These are phyloP conservation scores for Pythium grandisporangium DNA, from an alignment of 352 stramenopile species.

Conservation along the genomic window DNA sequence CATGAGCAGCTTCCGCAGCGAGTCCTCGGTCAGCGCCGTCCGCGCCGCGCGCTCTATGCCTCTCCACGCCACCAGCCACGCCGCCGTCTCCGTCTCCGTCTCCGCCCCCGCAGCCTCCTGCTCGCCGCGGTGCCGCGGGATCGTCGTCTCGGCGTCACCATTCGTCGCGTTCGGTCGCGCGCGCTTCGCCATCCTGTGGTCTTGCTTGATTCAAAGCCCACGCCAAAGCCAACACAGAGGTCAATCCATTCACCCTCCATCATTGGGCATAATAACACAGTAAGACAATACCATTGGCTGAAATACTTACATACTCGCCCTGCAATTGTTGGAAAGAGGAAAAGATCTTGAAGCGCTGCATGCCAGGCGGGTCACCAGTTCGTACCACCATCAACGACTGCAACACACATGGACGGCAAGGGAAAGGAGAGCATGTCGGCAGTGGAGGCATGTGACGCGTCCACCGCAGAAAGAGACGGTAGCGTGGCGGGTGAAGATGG, in stretches of 20 bases:
- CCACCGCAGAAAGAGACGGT: not conserved
- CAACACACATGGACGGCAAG: no score
- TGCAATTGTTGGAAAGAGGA: not conserved
- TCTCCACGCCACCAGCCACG: no score
- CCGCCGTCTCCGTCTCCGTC: no score
- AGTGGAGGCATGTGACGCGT: not conserved
- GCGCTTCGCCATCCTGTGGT: not conserved
- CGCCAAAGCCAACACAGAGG: no score
- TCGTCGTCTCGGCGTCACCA: no score
- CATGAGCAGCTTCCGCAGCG: conserved; percentile 9
- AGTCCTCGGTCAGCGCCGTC: not conserved
- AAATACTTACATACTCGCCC: not conserved
- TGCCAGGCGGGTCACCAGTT: no score
- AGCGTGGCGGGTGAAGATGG: not conserved
- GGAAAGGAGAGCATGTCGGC: not conserved
- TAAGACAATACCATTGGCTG: not conserved
- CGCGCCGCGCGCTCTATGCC: no score
- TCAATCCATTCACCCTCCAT: not conserved
- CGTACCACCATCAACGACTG: no score
- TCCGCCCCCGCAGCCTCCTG: no score
- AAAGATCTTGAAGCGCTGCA: conserved; percentile 1
- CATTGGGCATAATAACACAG: not conserved
- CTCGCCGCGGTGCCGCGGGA: no score
- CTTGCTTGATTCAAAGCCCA: not conserved
- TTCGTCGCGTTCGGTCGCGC: conserved; percentile 2